Percentiles rank a stretch among this genome's conserved stretches.
Evolutionary conservation across 2,329 filamentous ascomycete species (phyloP).

Genomic region (Madurella fahalii): DNA sequence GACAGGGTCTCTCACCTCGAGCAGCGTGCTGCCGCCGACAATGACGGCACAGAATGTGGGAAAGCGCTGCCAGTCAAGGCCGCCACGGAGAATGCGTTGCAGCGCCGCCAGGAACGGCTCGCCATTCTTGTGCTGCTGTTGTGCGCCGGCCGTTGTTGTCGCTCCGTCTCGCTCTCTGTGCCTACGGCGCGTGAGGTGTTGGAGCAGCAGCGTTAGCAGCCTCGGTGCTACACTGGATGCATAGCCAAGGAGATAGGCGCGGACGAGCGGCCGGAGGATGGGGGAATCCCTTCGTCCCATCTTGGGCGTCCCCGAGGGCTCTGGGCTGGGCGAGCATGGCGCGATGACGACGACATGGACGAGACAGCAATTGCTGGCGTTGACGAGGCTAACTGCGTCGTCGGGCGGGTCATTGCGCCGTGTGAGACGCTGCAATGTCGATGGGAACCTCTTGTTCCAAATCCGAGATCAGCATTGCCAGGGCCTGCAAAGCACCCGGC

Average conservation of each 20-base stretch:
- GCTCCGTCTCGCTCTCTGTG: constrained; percentile 6
- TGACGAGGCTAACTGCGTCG: too few relatives aligned
- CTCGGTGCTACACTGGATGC: constrained; percentile 55
- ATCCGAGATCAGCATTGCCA: background rate
- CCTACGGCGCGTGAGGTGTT: constrained; percentile 42
- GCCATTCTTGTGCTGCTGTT: constrained; percentile 2
- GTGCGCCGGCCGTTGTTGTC: constrained; percentile 1
- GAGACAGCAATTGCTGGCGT: background rate
- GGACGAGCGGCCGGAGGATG: constrained; percentile 50
- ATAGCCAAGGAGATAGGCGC: constrained; percentile 60
- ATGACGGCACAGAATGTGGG: constrained; percentile 59
- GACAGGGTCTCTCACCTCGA: constrained; percentile 45
- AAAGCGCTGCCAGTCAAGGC: constrained; percentile 54
- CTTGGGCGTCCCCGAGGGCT: background rate
- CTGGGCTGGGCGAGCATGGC: background rate
- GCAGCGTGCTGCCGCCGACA: constrained; percentile 56
- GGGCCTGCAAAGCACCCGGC: background rate
- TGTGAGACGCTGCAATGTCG: too few relatives aligned
- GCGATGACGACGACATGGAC: background rate
- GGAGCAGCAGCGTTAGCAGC: constrained; percentile 51
- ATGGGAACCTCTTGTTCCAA: background rate
- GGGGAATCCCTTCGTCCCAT: constrained; percentile 41
- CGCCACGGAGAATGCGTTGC: constrained; percentile 44
- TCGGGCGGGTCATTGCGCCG: too few relatives aligned
- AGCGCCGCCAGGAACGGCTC: constrained; percentile 33